Conservation (phyloP, 805 yeast genomes). For the Candida broadrunensis region DNA sequence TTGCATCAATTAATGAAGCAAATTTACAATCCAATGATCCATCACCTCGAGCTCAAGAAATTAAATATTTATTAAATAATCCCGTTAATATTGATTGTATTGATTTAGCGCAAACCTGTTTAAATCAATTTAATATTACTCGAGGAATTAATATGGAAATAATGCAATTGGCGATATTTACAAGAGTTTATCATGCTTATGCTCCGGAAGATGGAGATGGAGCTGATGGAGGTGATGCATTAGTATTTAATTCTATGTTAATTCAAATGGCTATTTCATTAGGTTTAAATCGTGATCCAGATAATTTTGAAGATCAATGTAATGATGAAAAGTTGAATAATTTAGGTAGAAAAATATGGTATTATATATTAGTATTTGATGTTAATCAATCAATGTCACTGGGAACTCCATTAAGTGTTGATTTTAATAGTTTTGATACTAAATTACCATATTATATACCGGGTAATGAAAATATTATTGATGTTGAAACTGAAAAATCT, state of each 20-base stretch:
- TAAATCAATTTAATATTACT: conserved; percentile 32
- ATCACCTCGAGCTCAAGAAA: conserved; percentile 19
- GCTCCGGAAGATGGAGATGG: conserved; percentile 59
- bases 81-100: conserved; percentile 29
- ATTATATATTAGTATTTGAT: conserved; percentile 28
- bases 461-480: conserved; percentile 35
- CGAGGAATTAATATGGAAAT: conserved; percentile 46
- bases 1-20: conserved; percentile 22
- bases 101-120: conserved; percentile 29
- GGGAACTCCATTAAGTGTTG: conserved; percentile 30
- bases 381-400: conserved; percentile 27
- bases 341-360: conserved; percentile 62
- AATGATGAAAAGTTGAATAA: conserved; percentile 32
- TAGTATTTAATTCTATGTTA: conserved; percentile 52
- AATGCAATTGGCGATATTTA: conserved; percentile 52
- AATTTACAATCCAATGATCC: conserved; percentile 21
- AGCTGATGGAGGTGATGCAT: conserved; percentile 57
- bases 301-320: conserved; percentile 21
- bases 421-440: conserved; percentile 26
- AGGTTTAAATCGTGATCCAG: conserved; percentile 70
- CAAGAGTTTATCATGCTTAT: conserved; percentile 46
- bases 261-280: conserved; percentile 66
- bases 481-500: conserved; percentile 35
- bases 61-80: conserved; percentile 23
- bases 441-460: conserved; percentile 25